Evolutionary conservation across 176 grass and related monocot species (phyloP), one percentile per base, ranked within the genome.

Genomic region (Lolium rigidum): DNA sequence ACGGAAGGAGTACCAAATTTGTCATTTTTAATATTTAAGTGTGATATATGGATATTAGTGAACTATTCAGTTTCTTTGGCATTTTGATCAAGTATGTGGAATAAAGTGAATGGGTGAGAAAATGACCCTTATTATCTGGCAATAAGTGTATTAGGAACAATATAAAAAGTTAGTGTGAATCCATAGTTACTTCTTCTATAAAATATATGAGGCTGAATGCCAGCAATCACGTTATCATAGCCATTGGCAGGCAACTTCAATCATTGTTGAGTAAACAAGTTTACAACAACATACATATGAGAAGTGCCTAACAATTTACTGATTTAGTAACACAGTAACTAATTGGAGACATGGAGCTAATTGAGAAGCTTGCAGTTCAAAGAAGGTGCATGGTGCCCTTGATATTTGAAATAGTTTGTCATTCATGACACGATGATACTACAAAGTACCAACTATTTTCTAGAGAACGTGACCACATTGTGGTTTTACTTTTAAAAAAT

Each of bases 231-330:
- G 26, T 0, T 82, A 37, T 44, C 63, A 85, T 43, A 85, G 63
- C 31, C 18, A 46, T 31, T 80, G 54, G 11, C 31, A 84, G 44
- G 21, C 44, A 22, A 22, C 25, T 70, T 9, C 5, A 35, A 75
- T 81, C 22, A 68, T 51, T 37, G 17, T 41, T 51, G 39, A 70
- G 2, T 60, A 82, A 81, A 64, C 37, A 83, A 61, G 26, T 84
- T 78, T 41, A 44, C 21, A 47, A 26, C 11, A 31, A 86, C 3
- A 82, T 6, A 21, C 60, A 70, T 50, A 68, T 69, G 41, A 49
- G 15, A 76, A 74, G 69, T 21, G 1, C 15, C 26, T 77, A 77
- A 74, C 59, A 1, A 77, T 6, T 62, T 22, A 81, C 7, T 38
- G 5, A 77, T 6, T 70, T 22, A 81, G 15, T 38, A 75, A 24